Evolutionary conservation across 495 filamentous ascomycete genomes (phyloP).

Genomic region (Talaromyces nanjingensis): DNA sequence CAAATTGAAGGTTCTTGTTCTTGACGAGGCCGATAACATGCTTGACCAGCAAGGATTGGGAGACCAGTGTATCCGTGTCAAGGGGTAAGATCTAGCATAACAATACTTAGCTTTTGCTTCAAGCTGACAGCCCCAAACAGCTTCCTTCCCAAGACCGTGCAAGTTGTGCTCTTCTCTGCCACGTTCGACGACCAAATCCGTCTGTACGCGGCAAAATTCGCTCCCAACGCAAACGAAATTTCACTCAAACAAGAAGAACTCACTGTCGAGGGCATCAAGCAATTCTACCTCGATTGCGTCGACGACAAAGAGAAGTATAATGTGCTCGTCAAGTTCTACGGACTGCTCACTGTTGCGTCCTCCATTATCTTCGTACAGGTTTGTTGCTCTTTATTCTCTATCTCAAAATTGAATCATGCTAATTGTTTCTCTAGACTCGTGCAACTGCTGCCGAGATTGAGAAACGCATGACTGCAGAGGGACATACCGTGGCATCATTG

Average conservation of each 20-base stretch:
- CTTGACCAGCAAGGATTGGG: conserved; percentile 87
- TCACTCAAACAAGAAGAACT: conserved; percentile 84
- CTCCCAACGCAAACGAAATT: conserved; percentile 79
- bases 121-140: conserved; percentile 29
- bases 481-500: conserved; percentile 83
- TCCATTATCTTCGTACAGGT: conserved; percentile 97
- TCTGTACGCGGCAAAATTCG: conserved; percentile 69
- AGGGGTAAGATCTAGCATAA: conserved; percentile 43
- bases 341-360: conserved; percentile 88
- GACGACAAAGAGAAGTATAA: conserved; percentile 77
- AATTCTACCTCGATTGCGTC: conserved; percentile 90
- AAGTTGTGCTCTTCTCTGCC: conserved; percentile 91
- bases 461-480: conserved; percentile 74
- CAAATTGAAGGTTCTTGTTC: conserved; percentile 67
- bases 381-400: conserved; percentile 35
- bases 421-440: conserved; percentile 51
- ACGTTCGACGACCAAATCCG: conserved; percentile 87
- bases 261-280: conserved; percentile 93
- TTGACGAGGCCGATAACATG: conserved; percentile 98
- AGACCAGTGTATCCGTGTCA: conserved; percentile 88
- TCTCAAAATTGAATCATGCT: not conserved
- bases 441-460: conserved; percentile 76
- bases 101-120: not conserved
- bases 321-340: conserved; percentile 84
- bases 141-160: conserved; percentile 60